These are phyloP conservation scores for Pleurotus tuoliensis DNA, from an alignment of 768 basidiomycete genomes.

Conservation along the genomic window DNA sequence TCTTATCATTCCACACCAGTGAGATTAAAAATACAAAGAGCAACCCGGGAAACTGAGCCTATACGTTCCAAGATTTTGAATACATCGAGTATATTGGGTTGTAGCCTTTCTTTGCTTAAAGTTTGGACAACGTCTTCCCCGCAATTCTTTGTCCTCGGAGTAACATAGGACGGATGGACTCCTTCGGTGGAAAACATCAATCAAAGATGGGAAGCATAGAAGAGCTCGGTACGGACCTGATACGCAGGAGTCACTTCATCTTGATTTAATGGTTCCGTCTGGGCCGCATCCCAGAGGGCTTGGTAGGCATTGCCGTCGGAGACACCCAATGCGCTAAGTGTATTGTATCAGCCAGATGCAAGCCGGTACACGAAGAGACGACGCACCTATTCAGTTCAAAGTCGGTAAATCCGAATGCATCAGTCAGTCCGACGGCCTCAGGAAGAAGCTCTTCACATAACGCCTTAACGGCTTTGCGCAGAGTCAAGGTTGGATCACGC, in stretches of 20 bases:
- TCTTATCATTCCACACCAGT: no score
- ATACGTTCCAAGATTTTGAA: not conserved
- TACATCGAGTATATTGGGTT: not conserved
- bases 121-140: conserved; percentile 7
- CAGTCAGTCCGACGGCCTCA: conserved; percentile 62
- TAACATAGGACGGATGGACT: conserved; percentile 51
- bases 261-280: conserved; percentile 57
- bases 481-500: conserved; percentile 39
- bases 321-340: conserved; percentile 54
- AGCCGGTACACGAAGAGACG: not conserved
- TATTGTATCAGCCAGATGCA: not conserved
- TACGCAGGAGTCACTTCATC: conserved; percentile 52
- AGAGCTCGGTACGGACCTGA: conserved; percentile 32
- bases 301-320: conserved; percentile 66
- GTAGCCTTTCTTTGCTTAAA: not conserved
- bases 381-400: conserved; percentile 68
- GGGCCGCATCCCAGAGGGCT: conserved; percentile 55
- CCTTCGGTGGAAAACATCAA: conserved; percentile 15
- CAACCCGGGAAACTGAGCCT: no score
- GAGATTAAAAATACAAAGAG: no score
- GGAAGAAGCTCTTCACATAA: conserved; percentile 53
- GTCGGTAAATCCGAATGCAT: conserved; percentile 72
- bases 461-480: conserved; percentile 47
- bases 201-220: not conserved
- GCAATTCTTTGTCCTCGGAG: conserved; percentile 40